A percentile compares a stretch with the other conserved stretches of the same genome.
These are phyloP conservation scores for Coniella vitis DNA, from an alignment of 2,329 filamentous ascomycete genomes.

Conservation along the genomic window DNA sequence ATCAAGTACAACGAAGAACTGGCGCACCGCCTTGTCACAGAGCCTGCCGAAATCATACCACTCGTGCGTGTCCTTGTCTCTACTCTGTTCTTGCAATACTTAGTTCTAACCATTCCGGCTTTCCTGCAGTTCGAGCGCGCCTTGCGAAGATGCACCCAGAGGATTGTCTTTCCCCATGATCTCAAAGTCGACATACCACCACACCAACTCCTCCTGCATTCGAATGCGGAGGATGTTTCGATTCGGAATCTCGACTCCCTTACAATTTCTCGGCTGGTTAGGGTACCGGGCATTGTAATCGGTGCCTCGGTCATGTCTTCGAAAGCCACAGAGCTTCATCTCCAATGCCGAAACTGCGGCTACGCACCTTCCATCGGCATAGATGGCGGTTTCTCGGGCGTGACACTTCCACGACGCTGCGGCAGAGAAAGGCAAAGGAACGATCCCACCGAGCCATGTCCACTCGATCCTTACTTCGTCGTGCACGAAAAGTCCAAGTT, in stretches of 20 bases:
- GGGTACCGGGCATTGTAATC: conserved; percentile 95
- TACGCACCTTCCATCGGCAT: conserved; percentile 65
- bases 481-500: conserved; percentile 91
- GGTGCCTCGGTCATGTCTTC: conserved; percentile 94
- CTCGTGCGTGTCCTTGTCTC: conserved; percentile 50
- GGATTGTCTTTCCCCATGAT: conserved; percentile 81
- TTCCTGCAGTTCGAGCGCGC: conserved; percentile 74
- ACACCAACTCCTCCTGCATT: conserved; percentile 92
- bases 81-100: neutral
- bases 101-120: conserved; percentile 3
- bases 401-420: conserved; percentile 78
- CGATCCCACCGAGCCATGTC: conserved; percentile 69
- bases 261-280: conserved; percentile 88
- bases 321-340: conserved; percentile 79
- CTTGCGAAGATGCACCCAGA: conserved; percentile 82
- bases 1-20: conserved; percentile 96
- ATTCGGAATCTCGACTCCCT: conserved; percentile 91
- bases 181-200: conserved; percentile 66
- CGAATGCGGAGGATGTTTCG: conserved; percentile 80
- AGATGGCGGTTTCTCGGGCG: conserved; percentile 77
- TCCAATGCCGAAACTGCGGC: conserved; percentile 84
- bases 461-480: conserved; percentile 92
- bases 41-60: conserved; percentile 88
- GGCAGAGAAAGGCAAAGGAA: conserved; percentile 55
- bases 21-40: conserved; percentile 79